Base-by-base conservation (phyloP, 2,329 filamentous ascomycete genomes). In the Alternaria postmessia region DNA sequence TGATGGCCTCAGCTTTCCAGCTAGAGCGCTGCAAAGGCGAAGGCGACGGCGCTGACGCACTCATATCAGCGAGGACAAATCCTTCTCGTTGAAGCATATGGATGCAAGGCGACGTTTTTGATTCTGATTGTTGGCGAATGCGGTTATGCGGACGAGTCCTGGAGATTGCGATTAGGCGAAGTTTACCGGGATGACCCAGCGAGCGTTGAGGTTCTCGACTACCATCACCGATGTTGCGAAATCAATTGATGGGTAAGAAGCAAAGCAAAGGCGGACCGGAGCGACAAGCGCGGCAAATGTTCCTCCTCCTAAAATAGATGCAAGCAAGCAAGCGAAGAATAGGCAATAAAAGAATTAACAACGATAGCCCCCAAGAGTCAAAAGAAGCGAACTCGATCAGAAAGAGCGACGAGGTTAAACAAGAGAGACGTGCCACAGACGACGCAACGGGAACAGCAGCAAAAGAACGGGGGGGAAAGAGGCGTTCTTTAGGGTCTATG, bases 1-100 rank as follows among this genome's bases (percentile, higher is more conserved):
- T 71, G 43, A 79, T 79, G 3, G 77, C 77, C 54, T 78, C 77
- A 1, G 75, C 75, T 65, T 79, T 79, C 76, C 75, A 79, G 64
- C 73, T 78, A 7, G 76, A 75, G 24, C 76, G 73, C 56, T 74
- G 71, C 59, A 77, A 54, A 47, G 51, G 63, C 42, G 52, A 66
- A 46, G 70, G 69, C 57, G 66, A 54, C 41, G 52, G 60, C 24
- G 53, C 66, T 51, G 71, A 67, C 57, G 66, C 69, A 61, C 67
- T 75, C 74, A 76, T 76, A 47, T 71, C 70, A 55, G 70, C 66
- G 56, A 65, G 66, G 55, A 74, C 64, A 44, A 72, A 71, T 36
- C 72, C 69, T 57, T 76, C 73, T 57, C 71, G 66, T 32, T 68
- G 70, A 56, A 75, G 69, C 77, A 79, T 79, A 67, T 52, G 65